Percentiles rank a stretch among this genome's conserved stretches.
These are phyloP conservation scores for Leishmania gerbilli DNA, from an alignment of 208 protist species.

Conservation along the genomic window DNA sequence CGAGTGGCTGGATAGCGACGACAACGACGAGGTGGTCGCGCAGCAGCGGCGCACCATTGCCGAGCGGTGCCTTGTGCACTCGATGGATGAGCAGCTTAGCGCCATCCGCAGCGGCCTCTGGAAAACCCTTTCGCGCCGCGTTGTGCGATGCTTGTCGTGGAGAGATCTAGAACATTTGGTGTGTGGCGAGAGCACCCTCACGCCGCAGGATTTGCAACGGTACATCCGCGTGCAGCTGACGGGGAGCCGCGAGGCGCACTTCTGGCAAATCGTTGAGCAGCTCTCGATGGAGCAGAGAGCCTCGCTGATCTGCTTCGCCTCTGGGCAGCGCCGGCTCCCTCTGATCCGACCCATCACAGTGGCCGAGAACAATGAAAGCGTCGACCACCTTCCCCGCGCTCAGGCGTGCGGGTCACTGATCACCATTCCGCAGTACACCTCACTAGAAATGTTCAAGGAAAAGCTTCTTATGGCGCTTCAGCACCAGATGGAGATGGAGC, in stretches of 20 bases:
- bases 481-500: constrained; percentile 91
- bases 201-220: constrained; percentile 61
- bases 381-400: constrained; percentile 83
- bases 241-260: constrained; percentile 54
- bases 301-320: constrained; percentile 88
- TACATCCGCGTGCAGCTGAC: constrained; percentile 69
- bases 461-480: constrained; percentile 80
- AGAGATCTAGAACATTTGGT: constrained; percentile 79
- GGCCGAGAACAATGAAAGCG: constrained; percentile 75
- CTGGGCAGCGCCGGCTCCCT: constrained; percentile 82
- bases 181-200: constrained; percentile 76
- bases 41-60: constrained; percentile 59
- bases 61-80: constrained; percentile 85
- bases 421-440: constrained; percentile 80
- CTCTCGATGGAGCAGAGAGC: constrained; percentile 80
- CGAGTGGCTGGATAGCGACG: constrained; percentile 38
- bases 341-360: constrained; percentile 78
- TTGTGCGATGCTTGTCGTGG: constrained; percentile 90
- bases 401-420: constrained; percentile 91
- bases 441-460: constrained; percentile 72
- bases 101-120: constrained; percentile 84
- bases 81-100: constrained; percentile 85
- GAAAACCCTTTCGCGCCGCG: constrained; percentile 73
- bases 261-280: constrained; percentile 88
- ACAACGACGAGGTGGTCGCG: constrained; percentile 30